Evolutionary conservation across 2,329 filamentous ascomycete genomes (phyloP), one percentile per base, ranked within the genome.

Genomic region (Alternaria alternata): DNA sequence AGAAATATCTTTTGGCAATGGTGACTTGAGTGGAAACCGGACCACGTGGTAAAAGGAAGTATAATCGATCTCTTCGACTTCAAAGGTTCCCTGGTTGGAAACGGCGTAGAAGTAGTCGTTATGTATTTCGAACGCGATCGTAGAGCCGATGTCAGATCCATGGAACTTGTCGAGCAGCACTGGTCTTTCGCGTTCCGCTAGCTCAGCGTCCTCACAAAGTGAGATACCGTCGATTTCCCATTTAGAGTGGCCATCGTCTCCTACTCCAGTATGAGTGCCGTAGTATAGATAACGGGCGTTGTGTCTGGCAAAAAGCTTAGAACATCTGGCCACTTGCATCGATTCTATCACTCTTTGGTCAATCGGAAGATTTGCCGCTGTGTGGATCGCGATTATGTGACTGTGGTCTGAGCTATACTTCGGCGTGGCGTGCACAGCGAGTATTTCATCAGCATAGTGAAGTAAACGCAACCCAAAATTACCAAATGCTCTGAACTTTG

Each of bases 121-220:
- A 61, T 91, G 82, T 18, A 93, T 85, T 61, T 91, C 89, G 70
- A 94, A 93, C 61, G 87, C 90, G n/a, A 91, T 81, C 0, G 87
- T 88, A 11, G 85, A 85, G 6, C 88, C 89, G 32, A 93, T 82
- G 46, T 91, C 89, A 18, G 82, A 84, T 1, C 89, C 90, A 43
- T 86, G 84, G 57, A 91, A 81, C 24, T 87, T 82, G 38, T 84
- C 78, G 3, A 92, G 78, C 34, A 86, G 79, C 5, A 89, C 72
- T 6, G 77, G 73, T 41, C 80, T 83, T n/a, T 72, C 72, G 2
- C 71, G 61, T 1, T 8, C 61, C 52, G 36, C 90, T 75, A 64
- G 39, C 61, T 85, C 73, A 62, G 85, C 85, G 3, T 56, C n/a
- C 7, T 59, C 47, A 20, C 64, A 51, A 7, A 79, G 44, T 11